Base-by-base conservation (phyloP, 306 rosid species). In the peach (Prunus persica) region DNA sequence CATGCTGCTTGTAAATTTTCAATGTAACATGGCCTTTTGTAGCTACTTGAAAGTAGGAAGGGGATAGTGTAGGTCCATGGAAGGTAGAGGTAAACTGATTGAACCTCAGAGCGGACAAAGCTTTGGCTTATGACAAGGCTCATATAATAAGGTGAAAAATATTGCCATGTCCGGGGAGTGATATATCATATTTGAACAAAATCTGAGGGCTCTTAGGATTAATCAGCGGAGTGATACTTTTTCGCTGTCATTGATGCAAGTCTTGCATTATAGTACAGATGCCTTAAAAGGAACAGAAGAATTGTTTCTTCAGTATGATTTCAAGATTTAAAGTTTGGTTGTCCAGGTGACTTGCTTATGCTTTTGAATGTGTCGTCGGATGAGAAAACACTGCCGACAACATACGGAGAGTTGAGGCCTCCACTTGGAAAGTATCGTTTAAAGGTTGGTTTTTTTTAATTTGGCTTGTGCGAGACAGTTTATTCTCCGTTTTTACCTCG, bases 401-500 rank as follows among this genome's bases (percentile, higher is more conserved):
- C 99, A 66, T 96, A 92, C 79, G 99, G 99, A 81, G 93, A 91
- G 79, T 81, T 96, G 79, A 89, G 89, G 88, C 99, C 99, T 82
- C 99, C 99, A 60, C 99, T 96, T 78, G 98, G 98, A 79, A 96
- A 91, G 86, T 88, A 96, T 82, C 95, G 99, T 67, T 80, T 96
- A 72, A 96, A 92, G 98, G 99, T 96, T 80, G 77, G 87, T 2
- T 28, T 28, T 28, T 28, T 28, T 28, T 28, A 2, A 6, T 27
- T 54, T 43, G 18, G 43, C 2, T 54, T 43, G 3, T 43, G 69
- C 63, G 34, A 55, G 64, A 28, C 10, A 16, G 19, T 38, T 55
- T 55, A 41, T 20, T 32, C 22, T 27, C 14, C 6, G 10, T 54
- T 38, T 62, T 54, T 22, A 34, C 2, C 7, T 22, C 13, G 9